phyloP scores from a whole-genome alignment of 2,329 filamentous ascomycete genomes.

The Exophiala viscosa region DNA sequence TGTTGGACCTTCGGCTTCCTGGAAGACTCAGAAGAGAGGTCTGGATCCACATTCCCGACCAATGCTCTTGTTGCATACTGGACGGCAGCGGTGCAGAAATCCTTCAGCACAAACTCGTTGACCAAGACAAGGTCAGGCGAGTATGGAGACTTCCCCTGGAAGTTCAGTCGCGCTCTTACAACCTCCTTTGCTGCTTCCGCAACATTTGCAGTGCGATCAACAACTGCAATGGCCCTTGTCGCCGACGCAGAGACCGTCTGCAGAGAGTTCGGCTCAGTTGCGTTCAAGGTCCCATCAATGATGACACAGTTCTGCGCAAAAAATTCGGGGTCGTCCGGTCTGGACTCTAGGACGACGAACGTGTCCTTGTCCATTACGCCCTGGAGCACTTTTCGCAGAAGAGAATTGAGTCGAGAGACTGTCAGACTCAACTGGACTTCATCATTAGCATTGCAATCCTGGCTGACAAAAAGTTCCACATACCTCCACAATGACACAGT shows the following conservation, averaged over 20 bases:
- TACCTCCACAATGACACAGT: slow-evolving; percentile 34
- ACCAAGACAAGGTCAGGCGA: slow-evolving; percentile 61
- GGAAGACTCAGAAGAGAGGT: no score
- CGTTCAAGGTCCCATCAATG: no score
- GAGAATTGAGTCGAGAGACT: background rate
- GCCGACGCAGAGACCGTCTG: no score
- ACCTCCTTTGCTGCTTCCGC: slow-evolving; percentile 51
- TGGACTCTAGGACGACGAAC: background rate
- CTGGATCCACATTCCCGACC: no score
- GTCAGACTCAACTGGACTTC: background rate
- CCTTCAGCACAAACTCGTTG: slow-evolving; percentile 53
- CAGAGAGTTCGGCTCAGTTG: no score
- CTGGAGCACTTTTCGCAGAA: background rate
- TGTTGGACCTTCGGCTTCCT: no score
- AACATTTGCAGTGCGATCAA: slow-evolving; percentile 60
- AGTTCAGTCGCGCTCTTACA: slow-evolving; percentile 52
- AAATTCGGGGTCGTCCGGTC: no score
- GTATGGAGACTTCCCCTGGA: slow-evolving; percentile 56
- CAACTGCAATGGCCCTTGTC: slow-evolving; percentile 47
- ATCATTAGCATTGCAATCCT: background rate
- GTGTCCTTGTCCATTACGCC: background rate
- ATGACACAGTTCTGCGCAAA: no score
- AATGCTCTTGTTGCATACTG: background rate
- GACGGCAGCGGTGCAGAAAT: background rate
- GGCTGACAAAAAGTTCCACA: background rate